These are phyloP conservation scores for Metschnikowia gruessii DNA, from an alignment of 805 yeast species.

Conservation along the genomic window DNA sequence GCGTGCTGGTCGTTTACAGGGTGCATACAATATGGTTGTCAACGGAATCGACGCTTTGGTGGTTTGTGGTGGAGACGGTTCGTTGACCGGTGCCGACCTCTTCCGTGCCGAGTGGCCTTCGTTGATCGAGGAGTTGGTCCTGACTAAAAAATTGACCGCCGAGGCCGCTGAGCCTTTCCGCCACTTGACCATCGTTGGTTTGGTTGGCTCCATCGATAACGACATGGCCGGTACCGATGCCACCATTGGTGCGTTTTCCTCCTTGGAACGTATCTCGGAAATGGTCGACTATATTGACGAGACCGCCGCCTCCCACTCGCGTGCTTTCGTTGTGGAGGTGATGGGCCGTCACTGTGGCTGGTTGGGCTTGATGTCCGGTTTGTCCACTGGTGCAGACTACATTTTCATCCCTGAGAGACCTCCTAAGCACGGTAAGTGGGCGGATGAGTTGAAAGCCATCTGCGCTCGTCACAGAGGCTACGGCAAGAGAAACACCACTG, in stretches of 20 bases:
- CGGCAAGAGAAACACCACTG: conserved; percentile 93
- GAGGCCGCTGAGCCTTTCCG: conserved; percentile 61
- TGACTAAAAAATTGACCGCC: conserved; percentile 51
- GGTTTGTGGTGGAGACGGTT: conserved; percentile 99
- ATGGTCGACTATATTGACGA: conserved; percentile 96
- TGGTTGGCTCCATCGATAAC: conserved; percentile 96
- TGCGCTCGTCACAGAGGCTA: conserved; percentile 75
- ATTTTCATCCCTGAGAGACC: conserved; percentile 95
- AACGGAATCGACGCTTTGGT: conserved; percentile 92
- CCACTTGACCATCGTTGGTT: conserved; percentile 82
- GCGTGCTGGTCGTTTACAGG: conserved; percentile 77
- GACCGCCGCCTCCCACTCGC: conserved; percentile 93
- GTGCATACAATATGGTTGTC: conserved; percentile 78
- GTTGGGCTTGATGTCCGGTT: conserved; percentile 97
- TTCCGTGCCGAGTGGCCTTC: conserved; percentile 95
- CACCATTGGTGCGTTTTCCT: conserved; percentile 94
- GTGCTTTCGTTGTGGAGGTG: conserved; percentile 97
- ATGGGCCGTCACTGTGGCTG: conserved; percentile 99
- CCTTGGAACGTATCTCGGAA: conserved; percentile 88
- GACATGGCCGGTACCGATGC: conserved; percentile 97
- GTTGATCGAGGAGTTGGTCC: conserved; percentile 67
- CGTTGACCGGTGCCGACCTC: conserved; percentile 94
- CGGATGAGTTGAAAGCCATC: conserved; percentile 69
- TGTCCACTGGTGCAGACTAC: conserved; percentile 94
- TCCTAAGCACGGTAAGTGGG: conserved; percentile 71